Conservation (phyloP, 192 early-diverging fungal species). For the Nowakowskiella sp. region DNA sequence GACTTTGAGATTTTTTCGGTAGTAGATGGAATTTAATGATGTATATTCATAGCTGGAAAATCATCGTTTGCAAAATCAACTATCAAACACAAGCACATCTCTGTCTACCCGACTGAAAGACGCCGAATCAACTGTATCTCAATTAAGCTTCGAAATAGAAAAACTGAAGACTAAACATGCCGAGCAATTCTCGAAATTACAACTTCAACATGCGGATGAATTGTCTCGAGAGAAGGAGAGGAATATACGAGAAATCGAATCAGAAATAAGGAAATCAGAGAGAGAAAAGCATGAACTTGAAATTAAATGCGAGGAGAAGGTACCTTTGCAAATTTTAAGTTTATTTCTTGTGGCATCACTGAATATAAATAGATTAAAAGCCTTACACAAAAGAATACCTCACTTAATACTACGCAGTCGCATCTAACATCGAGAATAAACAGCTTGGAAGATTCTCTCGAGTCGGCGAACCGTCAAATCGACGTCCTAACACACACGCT, state of each 20-base stretch:
- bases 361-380: slow-evolving; percentile 8
- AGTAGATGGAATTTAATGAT: background rate
- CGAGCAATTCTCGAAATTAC: slow-evolving; percentile 21
- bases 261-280: too few relatives aligned
- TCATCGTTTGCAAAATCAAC: slow-evolving; percentile 8
- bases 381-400: slow-evolving; percentile 19
- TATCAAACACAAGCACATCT: slow-evolving; percentile 12
- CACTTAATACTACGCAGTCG: slow-evolving; percentile 22
- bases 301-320: slow-evolving; percentile 25
- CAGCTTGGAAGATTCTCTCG: slow-evolving; percentile 16
- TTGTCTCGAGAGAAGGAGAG: too few relatives aligned
- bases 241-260: too few relatives aligned
- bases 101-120: slow-evolving; percentile 11
- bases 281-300: slow-evolving; percentile 12
- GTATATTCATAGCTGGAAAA: slow-evolving; percentile 7
- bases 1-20: background rate
- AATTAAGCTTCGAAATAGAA: slow-evolving; percentile 23
- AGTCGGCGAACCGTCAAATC: slow-evolving; percentile 8
- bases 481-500: slow-evolving; percentile 10
- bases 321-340: background rate
- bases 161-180: slow-evolving; percentile 16
- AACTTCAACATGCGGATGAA: slow-evolving; percentile 23
- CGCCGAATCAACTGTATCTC: slow-evolving; percentile 1
- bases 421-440: slow-evolving; percentile 21
- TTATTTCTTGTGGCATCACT: slow-evolving; percentile 2